phyloP scores from a whole-genome alignment of 129 eudicot species.

The carrot (Daucus carota) region DH1_v3.0 NC_030389.2:40826501-40827000 shows the following conservation, averaged over 20 bases:
- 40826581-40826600: background rate
- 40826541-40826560: background rate
- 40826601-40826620: background rate
- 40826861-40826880: background rate
- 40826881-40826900: background rate
- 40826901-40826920: background rate
- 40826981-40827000: no score
- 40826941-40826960: no score
- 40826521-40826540: background rate
- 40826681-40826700: background rate
- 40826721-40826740: slow-evolving; percentile 3
- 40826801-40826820: background rate
- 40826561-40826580: background rate
- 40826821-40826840: background rate
- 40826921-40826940: no score
- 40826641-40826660: background rate
- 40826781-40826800: background rate
- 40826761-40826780: slow-evolving; percentile 1
- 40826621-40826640: background rate
- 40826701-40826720: background rate
- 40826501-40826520: background rate
- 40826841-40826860: background rate
- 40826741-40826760: background rate
- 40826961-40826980: no score
- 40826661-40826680: background rate